phyloP scores from a whole-genome alignment of 345 rosid genomes.

The Eucalyptus cloeziana region DNA sequence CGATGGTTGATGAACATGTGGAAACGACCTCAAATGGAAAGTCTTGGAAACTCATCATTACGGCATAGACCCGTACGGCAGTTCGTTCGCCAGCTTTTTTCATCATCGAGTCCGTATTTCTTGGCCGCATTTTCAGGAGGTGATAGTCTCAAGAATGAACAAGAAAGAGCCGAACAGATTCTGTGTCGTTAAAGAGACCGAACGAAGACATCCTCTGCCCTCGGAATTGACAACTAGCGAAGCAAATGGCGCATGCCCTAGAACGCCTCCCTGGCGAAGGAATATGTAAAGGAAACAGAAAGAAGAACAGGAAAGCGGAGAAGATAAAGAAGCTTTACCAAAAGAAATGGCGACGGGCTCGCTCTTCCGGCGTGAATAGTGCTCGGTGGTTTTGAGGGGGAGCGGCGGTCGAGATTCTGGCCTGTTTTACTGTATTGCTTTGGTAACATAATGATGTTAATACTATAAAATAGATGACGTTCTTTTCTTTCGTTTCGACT shows the following conservation, averaged over 20 bases:
- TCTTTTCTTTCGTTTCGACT: background rate
- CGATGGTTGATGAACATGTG: constrained; percentile 4
- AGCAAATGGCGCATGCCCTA: background rate
- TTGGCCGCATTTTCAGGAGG: background rate
- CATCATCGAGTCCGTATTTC: too few species aligned
- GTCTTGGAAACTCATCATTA: constrained; percentile 22
- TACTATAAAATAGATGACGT: background rate
- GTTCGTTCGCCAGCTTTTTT: too few species aligned
- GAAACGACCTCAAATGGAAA: background rate
- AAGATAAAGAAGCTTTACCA: background rate
- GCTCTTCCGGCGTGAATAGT: background rate
- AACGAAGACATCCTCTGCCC: background rate
- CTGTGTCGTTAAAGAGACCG: background rate
- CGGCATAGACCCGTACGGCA: background rate
- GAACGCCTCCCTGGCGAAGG: background rate
- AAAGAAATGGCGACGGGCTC: background rate
- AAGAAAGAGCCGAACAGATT: background rate
- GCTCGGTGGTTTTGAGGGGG: background rate
- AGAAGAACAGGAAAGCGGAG: background rate
- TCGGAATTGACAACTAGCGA: background rate
- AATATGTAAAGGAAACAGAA: background rate
- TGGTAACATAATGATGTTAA: background rate
- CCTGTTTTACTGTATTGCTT: background rate
- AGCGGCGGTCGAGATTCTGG: background rate
- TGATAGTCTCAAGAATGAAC: background rate